Percentiles rank a stretch among this genome's conserved stretches.
Evolutionary conservation across 2,329 filamentous ascomycete genomes (phyloP).

Genomic region (Nakataea oryzae): DNA sequence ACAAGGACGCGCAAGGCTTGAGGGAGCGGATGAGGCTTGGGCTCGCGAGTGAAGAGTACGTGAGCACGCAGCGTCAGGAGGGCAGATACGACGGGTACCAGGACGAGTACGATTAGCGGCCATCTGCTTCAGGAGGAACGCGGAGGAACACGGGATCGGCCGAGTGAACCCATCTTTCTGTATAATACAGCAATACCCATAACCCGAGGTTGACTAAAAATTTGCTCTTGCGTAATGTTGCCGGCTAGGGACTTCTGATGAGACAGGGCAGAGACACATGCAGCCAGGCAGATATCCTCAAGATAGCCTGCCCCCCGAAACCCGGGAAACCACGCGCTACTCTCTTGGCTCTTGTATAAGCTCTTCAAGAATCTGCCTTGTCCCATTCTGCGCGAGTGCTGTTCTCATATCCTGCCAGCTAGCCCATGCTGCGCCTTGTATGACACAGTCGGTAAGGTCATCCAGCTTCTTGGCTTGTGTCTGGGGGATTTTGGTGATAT

Average conservation of each 20-base stretch:
- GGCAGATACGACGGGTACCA: slow-evolving; percentile 46
- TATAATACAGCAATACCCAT: neutral
- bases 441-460: slow-evolving; percentile 68
- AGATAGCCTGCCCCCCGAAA: neutral
- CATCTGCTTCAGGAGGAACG: no score
- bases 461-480: slow-evolving; percentile 51
- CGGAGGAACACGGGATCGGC: no score
- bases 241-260: no score
- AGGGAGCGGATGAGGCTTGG: slow-evolving; percentile 45
- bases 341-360: neutral
- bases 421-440: slow-evolving; percentile 70
- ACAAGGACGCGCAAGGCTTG: slow-evolving; percentile 55
- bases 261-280: no score
- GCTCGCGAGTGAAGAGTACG: slow-evolving; percentile 50
- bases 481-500: neutral
- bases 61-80: slow-evolving; percentile 51
- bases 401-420: slow-evolving; percentile 58
- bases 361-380: neutral
- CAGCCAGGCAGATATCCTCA: no score
- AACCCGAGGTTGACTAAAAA: no score
- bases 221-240: no score
- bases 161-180: neutral
- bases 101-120: slow-evolving; percentile 25
- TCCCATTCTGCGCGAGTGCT: slow-evolving; percentile 17
- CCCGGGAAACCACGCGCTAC: neutral